Evolutionary conservation across 2,329 filamentous ascomycete genomes (phyloP).

Genomic region (Trichoderma sp.): DNA sequence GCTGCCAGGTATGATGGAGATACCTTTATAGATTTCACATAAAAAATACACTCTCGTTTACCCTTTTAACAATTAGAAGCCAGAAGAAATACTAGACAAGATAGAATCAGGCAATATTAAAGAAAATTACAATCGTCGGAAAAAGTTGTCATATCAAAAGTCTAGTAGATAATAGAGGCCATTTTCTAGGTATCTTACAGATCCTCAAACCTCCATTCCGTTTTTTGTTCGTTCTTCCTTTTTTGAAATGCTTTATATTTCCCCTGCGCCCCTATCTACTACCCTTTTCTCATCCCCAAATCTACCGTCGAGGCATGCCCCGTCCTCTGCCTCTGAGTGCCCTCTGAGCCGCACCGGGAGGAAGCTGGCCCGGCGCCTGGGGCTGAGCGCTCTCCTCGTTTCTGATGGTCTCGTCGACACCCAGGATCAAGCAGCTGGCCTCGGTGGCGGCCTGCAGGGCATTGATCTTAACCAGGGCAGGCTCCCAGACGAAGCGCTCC

Average conservation of each 20-base stretch:
- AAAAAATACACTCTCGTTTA: not conserved
- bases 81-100: not conserved
- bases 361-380: slow-evolving; percentile 76
- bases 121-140: not conserved
- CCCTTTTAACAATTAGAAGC: no score
- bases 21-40: slow-evolving; percentile 15
- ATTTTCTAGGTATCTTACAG: slow-evolving; percentile 40
- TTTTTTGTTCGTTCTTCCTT: slow-evolving; percentile 2
- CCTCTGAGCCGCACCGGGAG: slow-evolving; percentile 82
- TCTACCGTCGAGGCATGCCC: slow-evolving; percentile 82
- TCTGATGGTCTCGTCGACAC: slow-evolving; percentile 97
- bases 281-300: not conserved
- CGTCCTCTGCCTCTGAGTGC: slow-evolving; percentile 81
- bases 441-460: slow-evolving; percentile 95
- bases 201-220: slow-evolving; percentile 32
- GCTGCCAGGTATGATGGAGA: not conserved
- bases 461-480: slow-evolving; percentile 93
- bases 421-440: slow-evolving; percentile 90
- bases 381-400: slow-evolving; percentile 91
- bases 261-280: not conserved
- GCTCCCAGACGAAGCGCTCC: slow-evolving; percentile 96
- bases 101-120: not conserved
- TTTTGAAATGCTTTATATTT: slow-evolving; percentile 1
- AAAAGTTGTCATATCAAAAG: not conserved
- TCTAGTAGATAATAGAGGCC: slow-evolving; percentile 26